Conservation (phyloP, 129 eudicot species). For the Glebionis coronaria region DNA sequence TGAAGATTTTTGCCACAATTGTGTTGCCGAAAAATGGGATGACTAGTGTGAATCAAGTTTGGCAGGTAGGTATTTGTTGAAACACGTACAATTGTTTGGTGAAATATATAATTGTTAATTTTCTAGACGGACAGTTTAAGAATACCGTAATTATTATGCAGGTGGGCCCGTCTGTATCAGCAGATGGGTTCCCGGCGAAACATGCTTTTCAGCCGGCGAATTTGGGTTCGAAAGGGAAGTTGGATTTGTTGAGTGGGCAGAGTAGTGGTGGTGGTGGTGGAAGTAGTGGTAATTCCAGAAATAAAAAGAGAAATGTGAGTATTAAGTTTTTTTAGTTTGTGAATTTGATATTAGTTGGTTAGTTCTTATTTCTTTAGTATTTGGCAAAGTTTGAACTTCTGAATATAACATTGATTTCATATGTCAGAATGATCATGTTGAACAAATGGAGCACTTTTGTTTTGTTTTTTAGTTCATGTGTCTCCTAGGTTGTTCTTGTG, state of each 20-base stretch:
- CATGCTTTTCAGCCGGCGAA: conserved; percentile 68
- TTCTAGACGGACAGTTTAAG: too few species aligned
- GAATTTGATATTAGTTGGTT: not conserved
- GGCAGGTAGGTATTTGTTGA: conserved; percentile 71
- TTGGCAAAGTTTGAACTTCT: not conserved
- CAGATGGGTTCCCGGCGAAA: conserved; percentile 57
- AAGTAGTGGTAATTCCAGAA: conserved; percentile 34
- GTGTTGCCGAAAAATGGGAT: conserved; percentile 44
- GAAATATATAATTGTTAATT: too few species aligned
- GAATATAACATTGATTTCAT: too few species aligned
- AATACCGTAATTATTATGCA: too few species aligned
- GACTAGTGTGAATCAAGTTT: conserved; percentile 64
- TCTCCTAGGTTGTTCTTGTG: not conserved
- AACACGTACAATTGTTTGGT: too few species aligned
- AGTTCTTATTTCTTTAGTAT: not conserved
- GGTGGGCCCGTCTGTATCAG: conserved; percentile 65
- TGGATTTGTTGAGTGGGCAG: conserved; percentile 56
- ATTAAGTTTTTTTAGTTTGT: not conserved
- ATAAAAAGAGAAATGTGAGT: conserved; percentile 68
- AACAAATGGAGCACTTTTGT: not conserved
- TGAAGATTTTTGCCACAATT: conserved; percentile 61
- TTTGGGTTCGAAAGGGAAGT: conserved; percentile 55
- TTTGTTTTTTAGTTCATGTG: conserved; percentile 16
- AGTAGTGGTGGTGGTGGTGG: conserved; percentile 25
- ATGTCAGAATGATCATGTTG: conserved; percentile 2